Base-by-base conservation (phyloP, 768 basidiomycete genomes). In the Cystobasidium onofrii region DNA sequence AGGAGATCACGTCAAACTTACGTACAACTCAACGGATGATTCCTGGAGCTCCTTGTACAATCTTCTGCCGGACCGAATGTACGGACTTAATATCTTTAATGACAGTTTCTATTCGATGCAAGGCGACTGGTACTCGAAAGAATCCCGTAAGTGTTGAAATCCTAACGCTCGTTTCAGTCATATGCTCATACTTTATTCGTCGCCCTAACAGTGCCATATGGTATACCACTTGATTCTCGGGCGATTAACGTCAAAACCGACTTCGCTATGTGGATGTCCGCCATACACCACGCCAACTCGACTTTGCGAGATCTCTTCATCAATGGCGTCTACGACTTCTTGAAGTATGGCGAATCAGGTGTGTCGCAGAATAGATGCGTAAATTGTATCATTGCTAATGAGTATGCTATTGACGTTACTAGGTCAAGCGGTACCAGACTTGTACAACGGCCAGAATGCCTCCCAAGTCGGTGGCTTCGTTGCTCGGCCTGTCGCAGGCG, bases 31-130 rank as follows among this genome's bases (percentile, higher is more conserved):
- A 13, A 23, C 31, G 20, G 73, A 75, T 23, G 31, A 29, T 13
- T 75, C 44, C 52, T 75, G 74, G 74, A 62, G 73, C 36, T 54
- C 55, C n/a, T 23, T 75, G 18, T 75, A 75, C 73, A 75, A 75
- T 36, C 36, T 73, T 1, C 46, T 50, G 17, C 74, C 74, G 1
- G 74, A 75, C 41, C 52, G 57, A 23, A 27, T 75, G 25, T 64
- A 75, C 52, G 34, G 41, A 6, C 64, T 73, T 9, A 31, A 31
- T 33, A 43, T 74, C 13, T 74, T 74, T 70, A 34, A 46, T 12
- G 73, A 44, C 50, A 54, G 29, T 20, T 54, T 74, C 46, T 74
- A 74, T 50, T 33, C 20, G 18, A 74, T 66, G 52, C 73, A 74
- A 39, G 73, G 41, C 7, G 31, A 12, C 50, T 74, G 73, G 73